phyloP scores from a whole-genome alignment of 208 protist species.

The Trypanosoma platydactyli region DNA sequence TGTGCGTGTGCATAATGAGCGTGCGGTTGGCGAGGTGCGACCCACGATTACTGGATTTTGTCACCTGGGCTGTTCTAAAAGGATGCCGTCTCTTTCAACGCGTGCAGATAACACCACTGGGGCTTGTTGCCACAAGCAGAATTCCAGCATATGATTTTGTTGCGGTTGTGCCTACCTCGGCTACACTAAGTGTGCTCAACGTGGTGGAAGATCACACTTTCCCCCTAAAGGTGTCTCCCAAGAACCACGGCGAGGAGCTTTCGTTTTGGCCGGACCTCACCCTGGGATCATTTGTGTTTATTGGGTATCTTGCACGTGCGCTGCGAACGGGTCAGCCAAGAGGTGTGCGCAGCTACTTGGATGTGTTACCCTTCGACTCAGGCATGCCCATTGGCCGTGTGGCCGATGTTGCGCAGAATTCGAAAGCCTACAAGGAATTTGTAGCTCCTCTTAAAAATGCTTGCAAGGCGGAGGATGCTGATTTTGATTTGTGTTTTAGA shows the following conservation, averaged over 20 bases:
- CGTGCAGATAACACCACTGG: constrained; percentile 75
- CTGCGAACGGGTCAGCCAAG: constrained; percentile 68
- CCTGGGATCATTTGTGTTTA: constrained; percentile 71
- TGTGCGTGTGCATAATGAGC: constrained; percentile 26
- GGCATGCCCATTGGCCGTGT: constrained; percentile 70
- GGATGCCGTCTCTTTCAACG: constrained; percentile 86
- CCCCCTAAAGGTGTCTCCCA: constrained; percentile 68
- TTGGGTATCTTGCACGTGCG: constrained; percentile 66
- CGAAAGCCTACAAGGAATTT: constrained; percentile 63
- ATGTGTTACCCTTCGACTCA: constrained; percentile 79
- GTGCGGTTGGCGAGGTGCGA: constrained; percentile 72
- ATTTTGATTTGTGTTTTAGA: constrained; percentile 75
- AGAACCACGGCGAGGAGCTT: constrained; percentile 61
- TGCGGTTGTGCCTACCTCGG: constrained; percentile 67
- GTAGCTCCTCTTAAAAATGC: constrained; percentile 49
- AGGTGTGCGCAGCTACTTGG: constrained; percentile 78
- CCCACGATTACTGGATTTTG: constrained; percentile 85
- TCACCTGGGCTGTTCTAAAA: constrained; percentile 87
- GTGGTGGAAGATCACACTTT: constrained; percentile 59
- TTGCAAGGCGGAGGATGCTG: constrained; percentile 49
- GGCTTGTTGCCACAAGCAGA: constrained; percentile 70
- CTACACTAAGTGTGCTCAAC: constrained; percentile 76
- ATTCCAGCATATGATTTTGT: constrained; percentile 91
- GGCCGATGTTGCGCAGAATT: constrained; percentile 64
- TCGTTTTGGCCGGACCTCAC: constrained; percentile 80